These are phyloP conservation scores for Butyriboletus loyo DNA, from an alignment of 768 basidiomycete species.

Conservation along the genomic window DNA sequence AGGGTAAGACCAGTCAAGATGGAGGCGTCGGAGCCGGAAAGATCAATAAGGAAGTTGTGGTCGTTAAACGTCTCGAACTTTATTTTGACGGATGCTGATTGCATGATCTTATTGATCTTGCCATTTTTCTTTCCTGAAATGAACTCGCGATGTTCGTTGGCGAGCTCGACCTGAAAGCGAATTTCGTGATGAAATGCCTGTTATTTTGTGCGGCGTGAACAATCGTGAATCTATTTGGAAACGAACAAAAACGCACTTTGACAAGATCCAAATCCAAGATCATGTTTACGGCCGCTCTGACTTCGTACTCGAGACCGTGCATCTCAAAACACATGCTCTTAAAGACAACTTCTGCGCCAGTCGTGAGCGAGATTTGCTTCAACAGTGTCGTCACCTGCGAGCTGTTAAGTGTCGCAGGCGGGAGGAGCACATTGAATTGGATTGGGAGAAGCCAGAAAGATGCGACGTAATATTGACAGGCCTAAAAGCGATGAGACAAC, in stretches of 20 bases:
- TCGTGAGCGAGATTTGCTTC: conserved; percentile 80
- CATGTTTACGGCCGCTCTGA: conserved; percentile 79
- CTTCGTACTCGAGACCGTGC: conserved; percentile 91
- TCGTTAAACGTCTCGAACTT: conserved; percentile 99
- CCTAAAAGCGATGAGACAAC: conserved; percentile 54
- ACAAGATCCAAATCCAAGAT: conserved; percentile 89
- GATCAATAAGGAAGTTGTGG: conserved; percentile 91
- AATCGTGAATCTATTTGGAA: background rate
- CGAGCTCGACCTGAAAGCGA: conserved; percentile 95
- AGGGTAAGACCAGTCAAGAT: conserved; percentile 85
- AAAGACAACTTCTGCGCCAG: conserved; percentile 93
- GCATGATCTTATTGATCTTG: conserved; percentile 99
- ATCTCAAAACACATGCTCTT: conserved; percentile 98
- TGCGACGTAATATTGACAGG: conserved; percentile 94
- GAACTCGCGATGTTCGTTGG: conserved; percentile 97
- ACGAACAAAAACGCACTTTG: conserved; percentile 52
- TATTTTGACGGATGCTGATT: conserved; percentile 94
- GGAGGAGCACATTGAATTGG: conserved; percentile 88
- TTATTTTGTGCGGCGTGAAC: background rate
- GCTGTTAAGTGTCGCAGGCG: conserved; percentile 75
- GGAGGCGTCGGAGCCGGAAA: conserved; percentile 79
- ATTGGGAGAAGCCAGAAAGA: conserved; percentile 95
- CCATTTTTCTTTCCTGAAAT: conserved; percentile 99
- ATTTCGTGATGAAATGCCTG: conserved; percentile 96
- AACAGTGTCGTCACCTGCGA: conserved; percentile 81